These are phyloP conservation scores for Cymbidium sinense DNA, from an alignment of 106 monocot genomes.

Conservation along the genomic window DNA sequence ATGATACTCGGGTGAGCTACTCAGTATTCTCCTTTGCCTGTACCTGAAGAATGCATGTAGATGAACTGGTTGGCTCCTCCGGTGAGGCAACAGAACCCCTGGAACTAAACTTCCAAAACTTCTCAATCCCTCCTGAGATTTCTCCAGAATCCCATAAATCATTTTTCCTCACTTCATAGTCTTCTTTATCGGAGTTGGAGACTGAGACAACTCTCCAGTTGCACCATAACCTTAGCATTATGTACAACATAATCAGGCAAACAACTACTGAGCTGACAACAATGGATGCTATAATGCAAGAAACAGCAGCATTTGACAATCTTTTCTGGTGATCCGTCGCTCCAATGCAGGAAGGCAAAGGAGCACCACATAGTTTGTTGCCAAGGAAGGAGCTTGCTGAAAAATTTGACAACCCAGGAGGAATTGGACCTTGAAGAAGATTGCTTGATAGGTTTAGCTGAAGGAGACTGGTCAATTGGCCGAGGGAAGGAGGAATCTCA, in stretches of 20 bases:
- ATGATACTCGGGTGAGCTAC: background rate
- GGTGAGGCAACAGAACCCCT: conserved; percentile 13
- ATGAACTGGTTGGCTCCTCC: conserved; percentile 28
- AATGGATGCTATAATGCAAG: conserved; percentile 50
- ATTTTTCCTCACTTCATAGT: conserved; percentile 9
- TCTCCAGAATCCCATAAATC: conserved; percentile 11
- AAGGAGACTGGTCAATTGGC: conserved; percentile 63
- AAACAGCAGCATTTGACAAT: conserved; percentile 37
- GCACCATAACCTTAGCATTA: conserved; percentile 81
- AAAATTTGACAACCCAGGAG: conserved; percentile 42
- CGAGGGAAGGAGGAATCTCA: conserved; percentile 48
- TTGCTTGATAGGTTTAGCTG: conserved; percentile 65
- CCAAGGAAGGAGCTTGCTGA: conserved; percentile 43
- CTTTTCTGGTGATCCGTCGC: background rate
- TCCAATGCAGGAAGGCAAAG: conserved; percentile 29
- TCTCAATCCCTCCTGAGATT: conserved; percentile 16
- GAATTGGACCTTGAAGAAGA: conserved; percentile 55
- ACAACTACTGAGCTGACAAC: conserved; percentile 57
- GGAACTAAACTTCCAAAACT: conserved; percentile 48
- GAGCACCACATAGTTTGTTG: conserved; percentile 60
- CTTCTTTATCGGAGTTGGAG: conserved; percentile 61
- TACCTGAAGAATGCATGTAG: conserved; percentile 33
- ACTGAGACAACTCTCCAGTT: conserved; percentile 79
- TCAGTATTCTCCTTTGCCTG: conserved; percentile 6
- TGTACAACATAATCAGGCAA: conserved; percentile 60